Evolutionary conservation across 441 rosid genomes (phyloP), one percentile per base, ranked within the genome.

Genomic region (Pelargonium citronellum): DNA sequence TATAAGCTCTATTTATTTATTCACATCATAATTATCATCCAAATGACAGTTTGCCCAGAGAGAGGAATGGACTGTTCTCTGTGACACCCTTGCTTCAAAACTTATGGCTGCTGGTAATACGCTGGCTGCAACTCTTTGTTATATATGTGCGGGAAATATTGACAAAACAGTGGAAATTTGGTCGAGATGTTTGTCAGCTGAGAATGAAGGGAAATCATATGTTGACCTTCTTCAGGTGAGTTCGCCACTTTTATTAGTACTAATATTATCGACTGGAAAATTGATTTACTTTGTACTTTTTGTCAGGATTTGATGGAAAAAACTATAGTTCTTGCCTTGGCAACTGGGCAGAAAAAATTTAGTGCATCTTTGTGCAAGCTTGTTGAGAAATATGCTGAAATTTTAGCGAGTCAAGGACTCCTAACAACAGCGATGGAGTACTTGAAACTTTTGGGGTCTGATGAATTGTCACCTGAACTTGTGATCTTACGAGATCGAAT

Each of bases 231-330:
- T 93, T 79, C 97, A 93, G 89, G 99, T 91, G 71, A 74, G 78
- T 76, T 68, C 74, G 43, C 71, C 66, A 67, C 78, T 78, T 43
- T 73, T 62, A 65, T 46, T 58, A 65, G 39, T 51, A 24, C 46
- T 43, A 53, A 39, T 70, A 67, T 51, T 68, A 27, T 27, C 58
- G 64, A 24, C 70, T 24, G 69, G 69, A 46, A 37, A 44, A 20
- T 67, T 73, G 66, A 77, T 64, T 6, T 46, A 62, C 58, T 24
- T 64, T 67, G 55, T 68, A 75, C 66, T 17, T 77, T 80, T 69
- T 71, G 41, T 37, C 79, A 96, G 99, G 99, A 96, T 79, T 85
- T 96, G 82, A 96, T 93, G 98, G 99, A 96, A 84, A 96, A 96
- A 84, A 96, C 99, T 64, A 95, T 91, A 64, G 98, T 90, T 64